Evolutionary conservation across 176 grass and related monocot species (phyloP).

Genomic region (Zoysia japonica): DNA sequence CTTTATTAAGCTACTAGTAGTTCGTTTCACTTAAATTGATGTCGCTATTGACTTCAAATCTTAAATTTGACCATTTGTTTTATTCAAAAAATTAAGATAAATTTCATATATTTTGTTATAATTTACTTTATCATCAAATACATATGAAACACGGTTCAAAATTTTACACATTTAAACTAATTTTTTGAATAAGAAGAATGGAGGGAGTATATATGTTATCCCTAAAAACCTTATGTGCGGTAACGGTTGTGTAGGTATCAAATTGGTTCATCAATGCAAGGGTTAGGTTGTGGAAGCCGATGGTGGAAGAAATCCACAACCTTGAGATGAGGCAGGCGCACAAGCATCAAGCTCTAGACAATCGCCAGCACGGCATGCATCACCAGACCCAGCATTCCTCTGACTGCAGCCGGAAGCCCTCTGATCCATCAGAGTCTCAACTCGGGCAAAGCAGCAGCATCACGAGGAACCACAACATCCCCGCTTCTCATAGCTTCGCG

Average conservation of each 20-base stretch:
- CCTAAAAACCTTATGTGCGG: neutral
- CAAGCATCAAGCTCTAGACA: constrained; percentile 53
- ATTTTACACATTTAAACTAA: too few relatives aligned
- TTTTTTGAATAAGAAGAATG: too few relatives aligned
- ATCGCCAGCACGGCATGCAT: constrained; percentile 25
- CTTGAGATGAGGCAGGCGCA: constrained; percentile 76
- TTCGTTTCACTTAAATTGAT: neutral
- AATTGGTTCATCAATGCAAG: constrained; percentile 99
- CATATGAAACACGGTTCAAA: too few relatives aligned
- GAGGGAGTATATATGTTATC: neutral
- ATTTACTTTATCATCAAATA: too few relatives aligned
- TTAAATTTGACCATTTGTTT: too few relatives aligned
- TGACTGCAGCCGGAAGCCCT: constrained; percentile 49
- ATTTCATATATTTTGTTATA: too few relatives aligned
- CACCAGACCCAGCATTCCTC: constrained; percentile 48
- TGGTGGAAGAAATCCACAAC: constrained; percentile 98
- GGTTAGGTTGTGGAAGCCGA: constrained; percentile 96
- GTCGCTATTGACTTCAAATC: too few relatives aligned
- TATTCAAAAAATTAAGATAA: too few relatives aligned
- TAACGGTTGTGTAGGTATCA: constrained; percentile 59
- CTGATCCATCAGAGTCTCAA: constrained; percentile 42
- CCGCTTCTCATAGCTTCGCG: constrained; percentile 46
- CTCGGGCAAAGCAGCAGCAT: constrained; percentile 55
- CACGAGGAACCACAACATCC: constrained; percentile 44
- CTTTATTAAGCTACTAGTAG: neutral